phyloP scores from a whole-genome alignment of 345 rosid genomes.

The Hirschfeldia incana region DNA sequence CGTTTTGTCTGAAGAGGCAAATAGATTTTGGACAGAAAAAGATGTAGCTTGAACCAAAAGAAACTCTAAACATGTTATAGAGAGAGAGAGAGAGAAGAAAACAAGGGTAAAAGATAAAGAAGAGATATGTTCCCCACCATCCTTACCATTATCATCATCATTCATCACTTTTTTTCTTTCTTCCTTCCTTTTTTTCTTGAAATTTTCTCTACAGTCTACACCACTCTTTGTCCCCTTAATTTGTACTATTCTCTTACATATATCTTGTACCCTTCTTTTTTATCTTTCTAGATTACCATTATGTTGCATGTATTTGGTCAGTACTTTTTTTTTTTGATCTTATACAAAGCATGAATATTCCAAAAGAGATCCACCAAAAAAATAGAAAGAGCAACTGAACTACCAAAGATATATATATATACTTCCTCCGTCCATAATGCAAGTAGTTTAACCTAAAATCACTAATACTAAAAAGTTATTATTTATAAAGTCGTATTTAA shows the following conservation, averaged over 20 bases:
- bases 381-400: background rate
- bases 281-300: conserved; percentile 23
- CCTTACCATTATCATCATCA: conserved; percentile 38
- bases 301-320: conserved; percentile 31
- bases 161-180: conserved; percentile 25
- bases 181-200: conserved; percentile 18
- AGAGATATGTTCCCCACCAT: conserved; percentile 40
- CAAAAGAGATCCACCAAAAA: background rate
- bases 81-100: conserved; percentile 1
- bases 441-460: no score
- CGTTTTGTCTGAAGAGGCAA: conserved; percentile 16
- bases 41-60: conserved; percentile 30
- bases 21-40: background rate
- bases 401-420: background rate
- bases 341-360: conserved; percentile 7
- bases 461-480: no score
- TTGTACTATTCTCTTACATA: background rate
- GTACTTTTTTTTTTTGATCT: conserved; percentile 17
- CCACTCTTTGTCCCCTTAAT: conserved; percentile 35
- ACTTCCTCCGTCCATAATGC: no score
- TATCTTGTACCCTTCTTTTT: background rate
- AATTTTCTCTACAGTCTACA: conserved; percentile 21
- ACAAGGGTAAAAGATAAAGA: conserved; percentile 24
- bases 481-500: no score
- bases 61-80: conserved; percentile 3